Percentiles rank a stretch among this genome's conserved stretches.
Evolutionary conservation across 495 filamentous ascomycete genomes (phyloP).

Genomic region (Penicillium subrubescens): DNA sequence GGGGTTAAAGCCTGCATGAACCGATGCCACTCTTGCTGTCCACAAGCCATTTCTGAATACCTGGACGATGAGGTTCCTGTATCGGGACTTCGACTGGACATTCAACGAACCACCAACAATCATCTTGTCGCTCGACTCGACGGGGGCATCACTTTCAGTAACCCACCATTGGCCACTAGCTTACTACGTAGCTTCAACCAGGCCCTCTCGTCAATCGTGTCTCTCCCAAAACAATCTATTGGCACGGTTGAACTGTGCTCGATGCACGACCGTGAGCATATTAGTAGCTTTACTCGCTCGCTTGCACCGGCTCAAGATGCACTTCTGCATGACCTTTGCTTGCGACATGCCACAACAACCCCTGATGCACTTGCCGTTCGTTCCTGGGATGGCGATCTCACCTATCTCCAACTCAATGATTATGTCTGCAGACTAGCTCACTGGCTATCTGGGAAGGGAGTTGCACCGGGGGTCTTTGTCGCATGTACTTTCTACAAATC

Average conservation of each 20-base stretch:
- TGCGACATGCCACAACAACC: background rate
- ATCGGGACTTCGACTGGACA: conserved; percentile 11
- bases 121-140: conserved; percentile 15
- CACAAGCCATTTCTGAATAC: background rate
- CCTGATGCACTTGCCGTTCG: conserved; percentile 14
- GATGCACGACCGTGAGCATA: conserved; percentile 8
- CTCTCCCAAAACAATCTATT: background rate
- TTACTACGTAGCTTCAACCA: conserved; percentile 23
- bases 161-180: conserved; percentile 17
- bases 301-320: conserved; percentile 16
- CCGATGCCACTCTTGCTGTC: conserved; percentile 13
- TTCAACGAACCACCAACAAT: conserved; percentile 11
- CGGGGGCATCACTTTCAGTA: background rate
- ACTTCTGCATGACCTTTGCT: conserved; percentile 13
- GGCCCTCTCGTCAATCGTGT: conserved; percentile 15
- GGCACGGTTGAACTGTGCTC: conserved; percentile 18
- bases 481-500: conserved; percentile 61
- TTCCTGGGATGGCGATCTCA: conserved; percentile 24
- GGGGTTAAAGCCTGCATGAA: background rate
- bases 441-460: conserved; percentile 20
- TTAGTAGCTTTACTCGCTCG: conserved; percentile 12
- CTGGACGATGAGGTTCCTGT: background rate
- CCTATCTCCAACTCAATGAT: conserved; percentile 21
- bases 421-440: conserved; percentile 11
- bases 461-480: conserved; percentile 44